Percentiles rank a stretch among this genome's conserved stretches.
Evolutionary conservation across 768 basidiomycete species (phyloP).

Genomic region (Hemileccinum rubropunctum): DNA sequence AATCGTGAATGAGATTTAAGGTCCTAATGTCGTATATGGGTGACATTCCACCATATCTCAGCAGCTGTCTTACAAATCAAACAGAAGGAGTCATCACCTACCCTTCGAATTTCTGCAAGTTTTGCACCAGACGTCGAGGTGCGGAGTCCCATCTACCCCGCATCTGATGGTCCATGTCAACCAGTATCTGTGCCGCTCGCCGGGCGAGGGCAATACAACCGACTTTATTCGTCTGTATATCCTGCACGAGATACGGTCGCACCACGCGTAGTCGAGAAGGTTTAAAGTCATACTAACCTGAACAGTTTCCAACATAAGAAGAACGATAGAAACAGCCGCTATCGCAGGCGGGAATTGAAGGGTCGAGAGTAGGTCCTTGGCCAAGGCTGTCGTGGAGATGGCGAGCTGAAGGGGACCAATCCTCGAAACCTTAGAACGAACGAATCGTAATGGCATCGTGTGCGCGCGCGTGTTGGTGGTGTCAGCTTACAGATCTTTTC

Average conservation of each 20-base stretch:
- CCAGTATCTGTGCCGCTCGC: conserved; percentile 40
- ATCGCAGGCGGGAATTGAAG: conserved; percentile 43
- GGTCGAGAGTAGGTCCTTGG: conserved; percentile 32
- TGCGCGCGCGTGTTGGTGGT: background rate
- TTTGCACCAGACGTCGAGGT: conserved; percentile 38
- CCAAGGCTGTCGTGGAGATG: conserved; percentile 27
- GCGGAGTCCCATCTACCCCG: conserved; percentile 42
- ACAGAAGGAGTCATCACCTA: conserved; percentile 17
- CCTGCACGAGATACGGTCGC: conserved; percentile 8
- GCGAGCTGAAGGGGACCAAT: conserved; percentile 31
- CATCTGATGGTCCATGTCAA: conserved; percentile 47
- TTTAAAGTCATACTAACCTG: conserved; percentile 31
- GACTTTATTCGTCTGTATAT: conserved; percentile 36
- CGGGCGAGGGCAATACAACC: conserved; percentile 39
- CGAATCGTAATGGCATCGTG: conserved; percentile 29
- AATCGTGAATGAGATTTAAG: conserved; percentile 36
- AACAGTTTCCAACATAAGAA: conserved; percentile 44
- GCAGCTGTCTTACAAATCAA: background rate
- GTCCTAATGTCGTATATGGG: conserved; percentile 27
- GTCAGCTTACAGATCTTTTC: background rate
- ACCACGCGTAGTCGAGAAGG: background rate
- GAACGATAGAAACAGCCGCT: conserved; percentile 38
- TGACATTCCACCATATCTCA: background rate
- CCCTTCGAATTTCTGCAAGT: conserved; percentile 41
- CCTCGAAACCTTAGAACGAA: conserved; percentile 25